These are phyloP conservation scores for Pseudomonodictys pantanalensis DNA, from an alignment of 495 filamentous ascomycete species.

Conservation along the genomic window DNA sequence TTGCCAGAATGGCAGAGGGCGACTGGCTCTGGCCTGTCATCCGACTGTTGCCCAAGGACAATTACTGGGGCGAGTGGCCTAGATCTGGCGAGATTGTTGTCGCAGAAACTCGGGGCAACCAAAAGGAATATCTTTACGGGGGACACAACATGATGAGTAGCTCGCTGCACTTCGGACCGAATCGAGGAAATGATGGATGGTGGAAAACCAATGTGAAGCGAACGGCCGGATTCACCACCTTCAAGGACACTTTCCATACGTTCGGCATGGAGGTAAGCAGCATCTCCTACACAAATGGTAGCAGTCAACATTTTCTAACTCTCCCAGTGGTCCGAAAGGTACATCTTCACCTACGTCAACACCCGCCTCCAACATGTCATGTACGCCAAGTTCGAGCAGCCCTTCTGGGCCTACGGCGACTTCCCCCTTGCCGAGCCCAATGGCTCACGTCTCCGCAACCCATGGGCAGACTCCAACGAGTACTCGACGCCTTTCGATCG, in stretches of 20 bases:
- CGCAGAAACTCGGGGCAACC: constrained; percentile 74
- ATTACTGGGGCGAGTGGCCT: constrained; percentile 75
- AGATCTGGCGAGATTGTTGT: constrained; percentile 85
- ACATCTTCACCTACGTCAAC: constrained; percentile 84
- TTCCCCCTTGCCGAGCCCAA: constrained; percentile 69
- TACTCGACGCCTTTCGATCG: constrained; percentile 75
- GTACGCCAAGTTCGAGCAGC: constrained; percentile 70
- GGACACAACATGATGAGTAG: constrained; percentile 82
- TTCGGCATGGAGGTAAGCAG: constrained; percentile 67
- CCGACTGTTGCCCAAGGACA: constrained; percentile 79
- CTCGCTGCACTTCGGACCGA: constrained; percentile 76
- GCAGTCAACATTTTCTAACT: neutral
- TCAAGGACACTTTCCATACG: constrained; percentile 62
- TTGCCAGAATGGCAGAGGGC: constrained; percentile 67
- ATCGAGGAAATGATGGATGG: constrained; percentile 61
- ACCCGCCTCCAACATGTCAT: constrained; percentile 73
- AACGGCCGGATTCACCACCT: constrained; percentile 72
- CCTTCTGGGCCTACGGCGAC: constrained; percentile 69
- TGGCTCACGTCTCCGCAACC: constrained; percentile 63
- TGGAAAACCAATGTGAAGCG: constrained; percentile 77
- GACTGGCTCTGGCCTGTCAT: constrained; percentile 93
- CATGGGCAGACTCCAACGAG: constrained; percentile 64
- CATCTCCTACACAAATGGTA: neutral
- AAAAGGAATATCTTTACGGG: constrained; percentile 67
- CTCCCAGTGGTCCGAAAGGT: constrained; percentile 70